phyloP scores from a whole-genome alignment of 2,329 filamentous ascomycete species.

The Exophiala sp. region DNA sequence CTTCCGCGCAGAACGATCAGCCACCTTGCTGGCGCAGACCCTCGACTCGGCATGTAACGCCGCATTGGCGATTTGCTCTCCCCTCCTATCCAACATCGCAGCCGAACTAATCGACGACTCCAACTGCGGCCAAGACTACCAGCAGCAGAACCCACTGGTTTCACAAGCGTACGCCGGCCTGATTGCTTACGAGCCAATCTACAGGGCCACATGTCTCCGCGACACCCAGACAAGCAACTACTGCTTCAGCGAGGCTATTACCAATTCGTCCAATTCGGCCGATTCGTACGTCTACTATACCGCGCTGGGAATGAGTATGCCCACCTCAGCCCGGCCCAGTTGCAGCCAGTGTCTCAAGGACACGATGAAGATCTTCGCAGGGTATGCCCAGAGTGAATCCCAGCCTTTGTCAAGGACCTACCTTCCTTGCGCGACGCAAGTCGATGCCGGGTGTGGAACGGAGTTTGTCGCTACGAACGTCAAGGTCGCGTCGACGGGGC shows the following conservation, averaged over 20 bases:
- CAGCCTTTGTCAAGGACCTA: slow-evolving; percentile 67
- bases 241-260: slow-evolving; percentile 75
- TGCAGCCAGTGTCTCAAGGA: slow-evolving; percentile 71
- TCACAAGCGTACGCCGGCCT: slow-evolving; percentile 70
- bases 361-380: slow-evolving; percentile 75
- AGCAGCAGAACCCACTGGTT: slow-evolving; percentile 62
- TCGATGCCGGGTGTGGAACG: slow-evolving; percentile 60
- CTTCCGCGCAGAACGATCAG: slow-evolving; percentile 69
- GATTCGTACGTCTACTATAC: slow-evolving; percentile 82
- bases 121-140: slow-evolving; percentile 68
- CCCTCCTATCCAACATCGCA: slow-evolving; percentile 60
- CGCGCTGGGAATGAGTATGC: slow-evolving; percentile 67
- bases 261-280: slow-evolving; percentile 62
- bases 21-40: slow-evolving; percentile 65
- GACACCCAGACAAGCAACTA: slow-evolving; percentile 62
- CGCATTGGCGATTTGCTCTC: slow-evolving; percentile 59
- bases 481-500: slow-evolving; percentile 17
- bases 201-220: slow-evolving; percentile 72
- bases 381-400: slow-evolving; percentile 58
- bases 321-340: slow-evolving; percentile 59
- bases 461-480: slow-evolving; percentile 49
- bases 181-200: slow-evolving; percentile 68
- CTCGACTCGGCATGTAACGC: slow-evolving; percentile 73
- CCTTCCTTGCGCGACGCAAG: slow-evolving; percentile 60
- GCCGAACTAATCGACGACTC: slow-evolving; percentile 54